A percentile compares a stretch with the other conserved stretches of the same genome.
phyloP scores from a whole-genome alignment of 164 flowering plant genomes.

The Protea cynaroides region DNA sequence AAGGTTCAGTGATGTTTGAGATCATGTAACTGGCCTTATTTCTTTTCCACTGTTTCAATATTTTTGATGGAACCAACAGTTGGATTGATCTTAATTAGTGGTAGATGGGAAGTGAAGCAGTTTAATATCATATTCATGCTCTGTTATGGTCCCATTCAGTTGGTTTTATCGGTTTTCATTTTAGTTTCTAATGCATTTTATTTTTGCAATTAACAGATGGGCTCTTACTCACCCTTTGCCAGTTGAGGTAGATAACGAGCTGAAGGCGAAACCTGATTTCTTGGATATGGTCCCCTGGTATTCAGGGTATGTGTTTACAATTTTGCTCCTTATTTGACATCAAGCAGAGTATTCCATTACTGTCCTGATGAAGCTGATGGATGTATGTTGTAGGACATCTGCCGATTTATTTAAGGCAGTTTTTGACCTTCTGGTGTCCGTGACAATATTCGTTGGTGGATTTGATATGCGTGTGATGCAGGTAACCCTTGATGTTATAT shows the following conservation, averaged over 20 bases:
- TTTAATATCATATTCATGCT: too few species aligned
- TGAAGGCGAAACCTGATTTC: constrained; percentile 85
- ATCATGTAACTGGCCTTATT: too few species aligned
- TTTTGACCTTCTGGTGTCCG: constrained; percentile 96
- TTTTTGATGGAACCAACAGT: too few species aligned
- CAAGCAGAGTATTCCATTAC: neutral
- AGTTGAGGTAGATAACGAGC: constrained; percentile 59
- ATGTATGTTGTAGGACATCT: constrained; percentile 70
- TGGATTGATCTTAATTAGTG: too few species aligned
- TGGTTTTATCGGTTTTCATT: neutral
- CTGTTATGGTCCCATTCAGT: too few species aligned
- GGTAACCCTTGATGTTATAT: constrained; percentile 35
- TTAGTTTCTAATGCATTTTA: neutral
- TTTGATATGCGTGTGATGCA: constrained; percentile 99
- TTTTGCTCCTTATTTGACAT: constrained; percentile 3
- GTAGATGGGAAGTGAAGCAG: too few species aligned
- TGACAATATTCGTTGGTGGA: constrained; percentile 95
- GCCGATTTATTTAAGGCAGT: constrained; percentile 97
- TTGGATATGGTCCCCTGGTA: constrained; percentile 99
- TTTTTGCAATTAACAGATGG: constrained; percentile 54
- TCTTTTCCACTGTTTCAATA: too few species aligned
- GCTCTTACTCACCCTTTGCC: constrained; percentile 90
- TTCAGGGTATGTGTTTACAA: constrained; percentile 64
- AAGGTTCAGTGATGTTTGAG: neutral
- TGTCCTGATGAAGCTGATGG: constrained; percentile 13